Evolutionary conservation across 495 filamentous ascomycete genomes (phyloP).

Genomic region (Aspergillus nidulans): DNA sequence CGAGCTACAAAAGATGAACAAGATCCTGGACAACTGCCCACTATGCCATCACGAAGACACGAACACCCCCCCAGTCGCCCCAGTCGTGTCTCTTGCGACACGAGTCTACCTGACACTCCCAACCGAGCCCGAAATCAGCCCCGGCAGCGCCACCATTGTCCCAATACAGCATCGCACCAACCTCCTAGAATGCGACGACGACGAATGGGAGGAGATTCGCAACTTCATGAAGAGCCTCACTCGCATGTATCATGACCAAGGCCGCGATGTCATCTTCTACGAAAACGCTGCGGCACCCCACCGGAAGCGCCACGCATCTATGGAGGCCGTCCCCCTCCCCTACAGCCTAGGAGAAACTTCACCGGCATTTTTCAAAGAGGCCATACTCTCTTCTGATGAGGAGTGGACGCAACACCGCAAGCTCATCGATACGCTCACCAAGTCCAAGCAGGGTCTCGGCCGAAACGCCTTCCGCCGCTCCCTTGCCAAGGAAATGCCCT

Average conservation of each 20-base stretch:
- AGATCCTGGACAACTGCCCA: slow-evolving; percentile 80
- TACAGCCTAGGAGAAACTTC: slow-evolving; percentile 83
- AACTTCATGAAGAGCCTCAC: slow-evolving; percentile 99
- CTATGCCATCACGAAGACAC: slow-evolving; percentile 92
- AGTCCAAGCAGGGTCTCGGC: slow-evolving; percentile 65
- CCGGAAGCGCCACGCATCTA: slow-evolving; percentile 74
- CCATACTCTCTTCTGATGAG: slow-evolving; percentile 79
- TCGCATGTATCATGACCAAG: slow-evolving; percentile 87
- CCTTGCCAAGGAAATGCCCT: slow-evolving; percentile 95
- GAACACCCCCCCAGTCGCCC: slow-evolving; percentile 76
- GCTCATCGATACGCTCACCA: slow-evolving; percentile 80
- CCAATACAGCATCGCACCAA: slow-evolving; percentile 87
- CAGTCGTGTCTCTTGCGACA: slow-evolving; percentile 84
- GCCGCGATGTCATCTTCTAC: slow-evolving; percentile 91
- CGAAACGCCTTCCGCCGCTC: slow-evolving; percentile 76
- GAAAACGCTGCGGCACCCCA: slow-evolving; percentile 87
- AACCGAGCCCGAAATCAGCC: slow-evolving; percentile 80
- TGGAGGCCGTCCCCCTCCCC: slow-evolving; percentile 83
- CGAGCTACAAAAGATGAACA: slow-evolving; percentile 88
- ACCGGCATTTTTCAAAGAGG: slow-evolving; percentile 92
- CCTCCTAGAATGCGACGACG: slow-evolving; percentile 94
- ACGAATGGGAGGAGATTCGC: slow-evolving; percentile 98
- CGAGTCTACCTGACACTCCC: slow-evolving; percentile 85
- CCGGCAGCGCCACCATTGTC: slow-evolving; percentile 80
- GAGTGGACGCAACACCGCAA: slow-evolving; percentile 96